Base-by-base conservation (phyloP, 2,329 filamentous ascomycete genomes). In the Sordariomycetes sp. region DNA sequence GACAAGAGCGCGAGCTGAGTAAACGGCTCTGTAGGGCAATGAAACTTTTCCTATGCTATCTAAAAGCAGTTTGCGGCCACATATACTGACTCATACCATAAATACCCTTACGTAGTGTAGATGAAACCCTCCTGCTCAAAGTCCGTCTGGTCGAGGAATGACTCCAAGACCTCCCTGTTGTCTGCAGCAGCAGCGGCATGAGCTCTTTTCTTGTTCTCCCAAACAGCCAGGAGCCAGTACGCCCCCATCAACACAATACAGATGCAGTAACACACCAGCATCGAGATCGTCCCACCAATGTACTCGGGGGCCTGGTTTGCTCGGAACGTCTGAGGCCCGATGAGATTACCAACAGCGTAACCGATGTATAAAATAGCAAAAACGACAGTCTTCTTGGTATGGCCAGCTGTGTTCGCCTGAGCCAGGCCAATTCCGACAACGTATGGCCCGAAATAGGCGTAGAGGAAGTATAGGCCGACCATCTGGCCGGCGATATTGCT, bases 221-320 rank as follows among this genome's bases (percentile, higher is more conserved):
- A 23, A 15, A 10, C 14, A 14, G 24, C 16, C n/a, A 29, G 16
- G n/a, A 35, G 16, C 8, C 17, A n/a, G n/a, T n/a, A n/a, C n/a
- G n/a, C n/a, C n/a, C n/a, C n/a, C n/a, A n/a, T n/a, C n/a, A 20
- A 23, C 10, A 35, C 6, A 10, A 33, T 33, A n/a, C 23, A 18
- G 7, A 14, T 49, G n/a, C 51, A 55, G 6, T 60, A 50, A 41
- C 66, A 70, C 10, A 53, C 57, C 4, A 73, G 43, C 11, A 68
- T 64, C 4, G 67, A 44, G 33, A 61, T 68, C 36, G 62, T 68
- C 4, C 68, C 70, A 0, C 66, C 72, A 10, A 21, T 24, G 20
- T 35, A 36, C 16, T 9, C 4, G 4, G 34, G 37, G 5, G 23
- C 30, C 18, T 39, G 34, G 14, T 28, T 17, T 6, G 27, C 37